Conservation (phyloP, 805 yeast species). For the Metschnikowia sp. region DNA sequence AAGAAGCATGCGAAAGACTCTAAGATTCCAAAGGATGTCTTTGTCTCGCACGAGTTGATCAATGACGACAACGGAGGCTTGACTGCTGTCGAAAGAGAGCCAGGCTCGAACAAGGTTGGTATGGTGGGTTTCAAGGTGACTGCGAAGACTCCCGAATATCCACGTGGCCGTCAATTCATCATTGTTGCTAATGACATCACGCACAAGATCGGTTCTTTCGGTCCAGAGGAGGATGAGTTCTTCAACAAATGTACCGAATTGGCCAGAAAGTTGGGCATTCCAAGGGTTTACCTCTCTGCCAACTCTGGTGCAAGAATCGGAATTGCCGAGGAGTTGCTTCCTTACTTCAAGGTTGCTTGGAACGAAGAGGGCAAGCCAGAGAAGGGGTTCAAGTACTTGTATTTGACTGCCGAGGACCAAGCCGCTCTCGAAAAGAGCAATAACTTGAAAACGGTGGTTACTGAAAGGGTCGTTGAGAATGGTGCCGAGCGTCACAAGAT, state of each 20-base stretch:
- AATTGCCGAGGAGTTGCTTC: conserved; percentile 92
- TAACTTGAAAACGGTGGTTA: conserved; percentile 58
- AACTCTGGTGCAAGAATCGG: conserved; percentile 99
- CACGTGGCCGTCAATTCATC: conserved; percentile 90
- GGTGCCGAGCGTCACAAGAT: conserved; percentile 84
- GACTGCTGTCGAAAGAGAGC: conserved; percentile 89
- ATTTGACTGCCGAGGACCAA: conserved; percentile 67
- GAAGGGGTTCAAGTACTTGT: conserved; percentile 88
- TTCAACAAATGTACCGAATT: conserved; percentile 90
- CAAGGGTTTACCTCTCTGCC: conserved; percentile 93
- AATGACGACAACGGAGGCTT: conserved; percentile 74
- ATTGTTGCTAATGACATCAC: conserved; percentile 97
- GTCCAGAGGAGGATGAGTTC: conserved; percentile 91
- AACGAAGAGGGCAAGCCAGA: conserved; percentile 67
- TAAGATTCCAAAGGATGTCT: conserved; percentile 72
- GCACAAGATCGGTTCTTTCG: conserved; percentile 96
- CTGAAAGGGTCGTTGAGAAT: conserved; percentile 76
- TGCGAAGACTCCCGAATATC: conserved; percentile 95
- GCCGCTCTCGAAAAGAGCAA: conserved; percentile 55
- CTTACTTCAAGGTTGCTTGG: conserved; percentile 91
- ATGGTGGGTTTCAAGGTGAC: conserved; percentile 94
- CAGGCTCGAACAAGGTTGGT: conserved; percentile 94
- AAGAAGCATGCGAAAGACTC: conserved; percentile 53
- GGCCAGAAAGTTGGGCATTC: conserved; percentile 88
- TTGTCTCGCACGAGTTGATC: conserved; percentile 78